Evolutionary conservation across 768 basidiomycete species (phyloP).

Genomic region (Suillus plorans): DNA sequence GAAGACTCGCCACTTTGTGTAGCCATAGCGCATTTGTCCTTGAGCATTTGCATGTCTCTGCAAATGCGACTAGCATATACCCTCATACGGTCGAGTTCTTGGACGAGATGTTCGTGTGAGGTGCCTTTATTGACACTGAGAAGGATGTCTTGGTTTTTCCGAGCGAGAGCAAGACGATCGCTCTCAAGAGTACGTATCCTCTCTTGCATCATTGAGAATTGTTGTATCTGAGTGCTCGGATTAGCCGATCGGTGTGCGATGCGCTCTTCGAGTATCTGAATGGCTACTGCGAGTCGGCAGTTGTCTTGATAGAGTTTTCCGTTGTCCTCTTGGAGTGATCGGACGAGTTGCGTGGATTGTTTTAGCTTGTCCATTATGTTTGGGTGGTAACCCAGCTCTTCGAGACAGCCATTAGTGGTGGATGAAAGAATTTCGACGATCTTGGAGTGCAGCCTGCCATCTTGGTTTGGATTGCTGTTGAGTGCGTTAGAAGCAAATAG

Average conservation of each 20-base stretch:
- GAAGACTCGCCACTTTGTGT: not conserved
- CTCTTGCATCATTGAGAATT: constrained; percentile 25
- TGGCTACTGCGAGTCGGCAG: constrained; percentile 24
- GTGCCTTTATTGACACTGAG: constrained; percentile 12
- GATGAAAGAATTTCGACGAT: constrained; percentile 44
- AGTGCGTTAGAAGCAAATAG: not conserved
- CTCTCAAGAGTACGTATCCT: constrained; percentile 23
- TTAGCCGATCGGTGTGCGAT: constrained; percentile 20
- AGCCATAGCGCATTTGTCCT: constrained; percentile 18
- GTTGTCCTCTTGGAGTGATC: constrained; percentile 28
- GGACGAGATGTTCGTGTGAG: constrained; percentile 15
- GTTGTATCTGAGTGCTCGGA: constrained; percentile 16
- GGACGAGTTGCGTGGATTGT: constrained; percentile 31
- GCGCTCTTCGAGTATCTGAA: constrained; percentile 33
- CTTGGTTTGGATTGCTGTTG: not conserved
- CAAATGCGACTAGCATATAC: constrained; percentile 14
- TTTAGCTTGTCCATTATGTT: constrained; percentile 31
- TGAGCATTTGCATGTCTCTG: constrained; percentile 18
- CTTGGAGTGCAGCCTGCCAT: constrained; percentile 24
- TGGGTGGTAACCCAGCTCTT: constrained; percentile 48
- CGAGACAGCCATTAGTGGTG: constrained; percentile 46
- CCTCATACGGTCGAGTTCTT: constrained; percentile 16
- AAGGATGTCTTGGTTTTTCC: constrained; percentile 27
- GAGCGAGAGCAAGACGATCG: constrained; percentile 14
- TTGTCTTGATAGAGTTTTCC: constrained; percentile 41